Conservation (phyloP, 352 stramenopile species). For the Phytopythium aichiense region DNA sequence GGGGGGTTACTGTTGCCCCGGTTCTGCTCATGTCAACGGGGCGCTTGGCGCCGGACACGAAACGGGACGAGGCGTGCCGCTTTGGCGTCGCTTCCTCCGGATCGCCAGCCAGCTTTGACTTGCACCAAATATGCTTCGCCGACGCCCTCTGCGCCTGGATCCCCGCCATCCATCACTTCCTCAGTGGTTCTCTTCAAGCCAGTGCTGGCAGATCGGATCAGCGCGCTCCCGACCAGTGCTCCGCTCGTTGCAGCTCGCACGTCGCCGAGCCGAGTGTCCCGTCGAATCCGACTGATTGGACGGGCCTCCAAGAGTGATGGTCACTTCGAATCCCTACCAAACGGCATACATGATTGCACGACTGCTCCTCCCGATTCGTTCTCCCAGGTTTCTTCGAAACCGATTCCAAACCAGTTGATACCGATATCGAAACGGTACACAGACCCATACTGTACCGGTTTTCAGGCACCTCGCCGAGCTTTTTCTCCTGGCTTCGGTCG, state of each 20-base stretch:
- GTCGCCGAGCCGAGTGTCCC: not conserved
- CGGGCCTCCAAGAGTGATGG: not conserved
- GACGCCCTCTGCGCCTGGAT: not conserved
- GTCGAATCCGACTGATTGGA: conserved; percentile 3
- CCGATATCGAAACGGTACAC: too few relatives aligned
- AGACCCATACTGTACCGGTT: too few relatives aligned
- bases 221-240: not conserved
- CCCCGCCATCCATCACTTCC: not conserved
- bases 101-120: not conserved
- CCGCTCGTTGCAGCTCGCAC: not conserved
- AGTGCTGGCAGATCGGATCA: not conserved
- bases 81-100: not conserved
- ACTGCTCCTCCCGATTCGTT: not conserved
- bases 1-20: not conserved
- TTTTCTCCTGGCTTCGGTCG: too few relatives aligned
- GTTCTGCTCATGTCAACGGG: not conserved
- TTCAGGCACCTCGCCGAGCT: too few relatives aligned
- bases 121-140: not conserved
- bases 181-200: not conserved
- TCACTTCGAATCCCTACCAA: not conserved
- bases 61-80: not conserved
- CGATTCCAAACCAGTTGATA: not conserved
- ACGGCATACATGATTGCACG: not conserved
- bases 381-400: not conserved
- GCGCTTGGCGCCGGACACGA: not conserved